A percentile compares a stretch with the other conserved stretches of the same genome.
phyloP scores from a whole-genome alignment of 148 eudicot genomes.

The Vaccinium darrowii region DNA sequence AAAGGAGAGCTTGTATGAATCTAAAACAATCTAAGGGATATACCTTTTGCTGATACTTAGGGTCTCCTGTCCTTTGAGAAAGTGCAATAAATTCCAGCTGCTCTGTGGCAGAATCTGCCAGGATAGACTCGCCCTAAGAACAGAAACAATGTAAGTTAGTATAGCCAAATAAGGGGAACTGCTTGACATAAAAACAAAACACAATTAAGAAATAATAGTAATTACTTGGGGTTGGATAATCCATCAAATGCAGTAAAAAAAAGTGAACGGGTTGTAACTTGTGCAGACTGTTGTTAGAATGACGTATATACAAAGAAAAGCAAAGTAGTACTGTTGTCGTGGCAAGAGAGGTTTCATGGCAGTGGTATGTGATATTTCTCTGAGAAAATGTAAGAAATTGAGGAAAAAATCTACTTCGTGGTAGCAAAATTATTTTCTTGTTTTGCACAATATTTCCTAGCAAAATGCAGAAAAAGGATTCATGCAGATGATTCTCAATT shows the following conservation, averaged over 20 bases:
- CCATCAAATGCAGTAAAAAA: background rate
- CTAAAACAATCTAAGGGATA: background rate
- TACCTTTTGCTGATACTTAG: slow-evolving; percentile 96
- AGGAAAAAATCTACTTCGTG: background rate
- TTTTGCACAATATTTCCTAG: background rate
- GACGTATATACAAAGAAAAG: background rate
- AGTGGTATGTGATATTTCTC: background rate
- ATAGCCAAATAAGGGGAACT: background rate
- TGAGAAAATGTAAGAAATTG: background rate
- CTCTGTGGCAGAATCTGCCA: slow-evolving; percentile 99
- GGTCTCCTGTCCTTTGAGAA: slow-evolving; percentile 94
- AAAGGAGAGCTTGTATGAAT: background rate
- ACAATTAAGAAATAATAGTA: background rate
- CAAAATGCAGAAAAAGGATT: background rate
- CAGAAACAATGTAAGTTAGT: background rate
- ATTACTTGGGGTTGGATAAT: background rate
- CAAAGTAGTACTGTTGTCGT: background rate
- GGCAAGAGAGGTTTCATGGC: background rate
- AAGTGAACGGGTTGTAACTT: background rate
- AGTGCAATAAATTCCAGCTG: slow-evolving; percentile 98
- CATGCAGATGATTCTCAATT: background rate
- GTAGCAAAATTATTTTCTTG: background rate
- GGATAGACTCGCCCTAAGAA: slow-evolving; percentile 79
- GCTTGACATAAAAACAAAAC: background rate
- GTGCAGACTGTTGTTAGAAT: background rate